These are phyloP conservation scores for Sporisorium exsertum DNA, from an alignment of 1,284 basidiomycete genomes.

Conservation along the genomic window DNA sequence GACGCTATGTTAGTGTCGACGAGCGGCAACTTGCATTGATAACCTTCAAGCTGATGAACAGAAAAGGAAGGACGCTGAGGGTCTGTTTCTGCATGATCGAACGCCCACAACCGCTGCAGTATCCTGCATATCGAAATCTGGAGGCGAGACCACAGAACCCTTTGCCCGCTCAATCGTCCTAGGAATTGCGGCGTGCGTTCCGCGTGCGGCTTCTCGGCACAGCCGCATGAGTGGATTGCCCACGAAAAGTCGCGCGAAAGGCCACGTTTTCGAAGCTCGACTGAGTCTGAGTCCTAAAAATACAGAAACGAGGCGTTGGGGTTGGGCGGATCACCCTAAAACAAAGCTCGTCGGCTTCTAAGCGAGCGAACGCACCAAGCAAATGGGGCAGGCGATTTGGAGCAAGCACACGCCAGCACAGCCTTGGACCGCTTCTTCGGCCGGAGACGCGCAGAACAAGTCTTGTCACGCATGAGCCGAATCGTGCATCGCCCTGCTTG, in stretches of 20 bases:
- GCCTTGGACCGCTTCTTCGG: background rate
- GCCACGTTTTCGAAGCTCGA: background rate
- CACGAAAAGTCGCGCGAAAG: no score
- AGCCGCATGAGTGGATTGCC: no score
- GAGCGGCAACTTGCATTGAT: no score
- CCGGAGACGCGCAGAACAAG: background rate
- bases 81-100: background rate
- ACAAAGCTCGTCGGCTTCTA: background rate
- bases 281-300: background rate
- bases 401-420: no score
- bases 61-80: no score
- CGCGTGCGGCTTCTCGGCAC: background rate
- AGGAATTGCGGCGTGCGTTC: background rate
- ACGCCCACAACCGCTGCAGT: background rate
- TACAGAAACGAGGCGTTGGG: constrained; percentile 9
- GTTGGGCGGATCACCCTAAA: constrained; percentile 4
- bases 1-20: no score
- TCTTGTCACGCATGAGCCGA: background rate
- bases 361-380: constrained; percentile 5
- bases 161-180: background rate
- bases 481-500: no score
- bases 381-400: no score
- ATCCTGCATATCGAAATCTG: background rate
- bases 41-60: no score
- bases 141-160: background rate